Conservation (phyloP, 1,284 basidiomycete species). For the Leucoagaricus sp. region DNA sequence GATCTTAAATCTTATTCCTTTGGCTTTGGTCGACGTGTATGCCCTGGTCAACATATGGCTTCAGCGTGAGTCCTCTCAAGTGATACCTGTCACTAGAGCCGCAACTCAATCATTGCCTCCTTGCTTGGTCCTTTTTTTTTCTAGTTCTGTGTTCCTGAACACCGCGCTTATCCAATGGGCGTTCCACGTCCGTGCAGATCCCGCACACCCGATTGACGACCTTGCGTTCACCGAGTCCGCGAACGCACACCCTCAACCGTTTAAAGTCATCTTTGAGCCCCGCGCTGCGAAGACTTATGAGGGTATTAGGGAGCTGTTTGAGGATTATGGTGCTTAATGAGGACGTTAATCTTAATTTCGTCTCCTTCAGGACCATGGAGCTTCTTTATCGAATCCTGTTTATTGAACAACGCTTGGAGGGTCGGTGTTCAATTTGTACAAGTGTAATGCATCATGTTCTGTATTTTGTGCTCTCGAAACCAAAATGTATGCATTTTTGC, state of each 20-base stretch:
- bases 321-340: constrained; percentile 20
- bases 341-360: no score
- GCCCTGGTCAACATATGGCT: constrained; percentile 62
- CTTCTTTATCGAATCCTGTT: no score
- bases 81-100: background rate
- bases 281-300: constrained; percentile 30
- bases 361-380: no score
- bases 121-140: background rate
- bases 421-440: no score
- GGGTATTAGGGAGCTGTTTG: constrained; percentile 34
- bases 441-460: background rate
- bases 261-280: constrained; percentile 52
- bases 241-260: constrained; percentile 57
- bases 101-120: background rate
- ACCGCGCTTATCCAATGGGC: constrained; percentile 62
- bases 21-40: constrained; percentile 63
- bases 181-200: constrained; percentile 51
- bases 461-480: background rate
- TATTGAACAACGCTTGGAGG: no score
- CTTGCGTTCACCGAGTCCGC: constrained; percentile 57
- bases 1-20: constrained; percentile 54
- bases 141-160: constrained; percentile 59
- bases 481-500: no score
- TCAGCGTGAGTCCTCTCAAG: constrained; percentile 36
- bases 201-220: constrained; percentile 52